Base-by-base conservation (phyloP, 73 alveolate species). In the Stentor coeruleus region DNA sequence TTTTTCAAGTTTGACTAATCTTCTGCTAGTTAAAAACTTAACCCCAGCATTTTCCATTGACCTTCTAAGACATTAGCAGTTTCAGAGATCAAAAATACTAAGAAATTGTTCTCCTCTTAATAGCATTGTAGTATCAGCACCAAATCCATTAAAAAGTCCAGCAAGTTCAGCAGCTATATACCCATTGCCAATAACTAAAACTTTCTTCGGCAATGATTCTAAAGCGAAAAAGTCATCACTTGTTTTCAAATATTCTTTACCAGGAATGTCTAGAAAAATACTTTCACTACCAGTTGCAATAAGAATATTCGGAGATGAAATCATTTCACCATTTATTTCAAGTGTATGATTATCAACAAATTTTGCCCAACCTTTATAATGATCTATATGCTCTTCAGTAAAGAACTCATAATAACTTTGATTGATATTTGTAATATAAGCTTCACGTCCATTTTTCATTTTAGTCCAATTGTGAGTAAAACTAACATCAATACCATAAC, bases 111-210 rank as follows among this genome's bases (percentile, higher is more conserved):
- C 38, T 38, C n/a, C 82, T 72, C 98, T 80, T 38, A 89, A 91
- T 74, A 93, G 58, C 49, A 93, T 82, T 66, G 91, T 86, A 20
- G 94, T 89, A 39, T 92, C 83, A 58, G 79, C 89, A 2, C 99
- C 99, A 58, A 95, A 88, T 37, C 93, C 84, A 59, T 82, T 82
- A 76, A 95, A 81, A 59, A 95, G 86, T 26, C 93, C 87, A 0
- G 94, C 94, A 86, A 95, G 87, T 82, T 95, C 99, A 0, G 90
- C 90, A 0, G 97, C 96, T 14, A 95, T 93, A 85, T 97, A 97
- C 4, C 99, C 99, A n/a, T 98, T 99, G 33, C 99, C 99, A 31
- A 96, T 82, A 42, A 97, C 97, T 2, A 94, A 81, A 36, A 95
- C 89, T 35, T 86, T 90, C 76, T 97, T 95, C 0, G 99, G 99